Conservation (phyloP, 1,139 yeast species). For the Lodderomyces theae region DNA sequence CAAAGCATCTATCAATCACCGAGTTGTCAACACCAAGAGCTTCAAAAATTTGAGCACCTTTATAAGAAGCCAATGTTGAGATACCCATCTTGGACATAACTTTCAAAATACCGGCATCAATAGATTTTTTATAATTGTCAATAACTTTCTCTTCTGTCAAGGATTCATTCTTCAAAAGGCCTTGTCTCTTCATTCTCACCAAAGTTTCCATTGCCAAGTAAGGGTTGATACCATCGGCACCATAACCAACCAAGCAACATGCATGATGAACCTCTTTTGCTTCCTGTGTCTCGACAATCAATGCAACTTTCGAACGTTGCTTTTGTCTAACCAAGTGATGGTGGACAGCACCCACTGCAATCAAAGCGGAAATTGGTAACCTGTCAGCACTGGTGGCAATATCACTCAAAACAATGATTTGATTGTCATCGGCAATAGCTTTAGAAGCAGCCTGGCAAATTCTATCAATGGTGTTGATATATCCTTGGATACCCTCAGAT, state of each 20-base stretch:
- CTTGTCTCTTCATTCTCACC: slow-evolving; percentile 79
- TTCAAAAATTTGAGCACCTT: slow-evolving; percentile 98
- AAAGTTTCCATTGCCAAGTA: slow-evolving; percentile 90
- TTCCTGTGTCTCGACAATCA: slow-evolving; percentile 90
- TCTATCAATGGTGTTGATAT: slow-evolving; percentile 79
- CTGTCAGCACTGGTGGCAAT: slow-evolving; percentile 56
- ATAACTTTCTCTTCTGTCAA: slow-evolving; percentile 60
- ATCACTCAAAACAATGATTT: slow-evolving; percentile 77
- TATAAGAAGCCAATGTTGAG: slow-evolving; percentile 93
- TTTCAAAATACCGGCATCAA: slow-evolving; percentile 88
- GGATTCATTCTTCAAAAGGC: slow-evolving; percentile 58
- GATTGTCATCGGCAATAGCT: slow-evolving; percentile 75
- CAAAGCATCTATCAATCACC: slow-evolving; percentile 92
- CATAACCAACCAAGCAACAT: slow-evolving; percentile 92
- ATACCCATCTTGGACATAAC: slow-evolving; percentile 99
- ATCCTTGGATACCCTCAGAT: slow-evolving; percentile 80
- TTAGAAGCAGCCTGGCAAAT: slow-evolving; percentile 84
- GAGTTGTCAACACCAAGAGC: slow-evolving; percentile 94
- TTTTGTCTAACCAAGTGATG: slow-evolving; percentile 94
- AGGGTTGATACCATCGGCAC: slow-evolving; percentile 96
- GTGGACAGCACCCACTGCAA: slow-evolving; percentile 97
- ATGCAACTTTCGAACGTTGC: slow-evolving; percentile 93
- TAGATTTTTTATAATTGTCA: slow-evolving; percentile 74
- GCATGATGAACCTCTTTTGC: slow-evolving; percentile 97
- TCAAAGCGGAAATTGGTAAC: slow-evolving; percentile 81